These are phyloP conservation scores for Hondaea fermentalgiana DNA, from an alignment of 108 stramenopile genomes.

Conservation along the genomic window DNA sequence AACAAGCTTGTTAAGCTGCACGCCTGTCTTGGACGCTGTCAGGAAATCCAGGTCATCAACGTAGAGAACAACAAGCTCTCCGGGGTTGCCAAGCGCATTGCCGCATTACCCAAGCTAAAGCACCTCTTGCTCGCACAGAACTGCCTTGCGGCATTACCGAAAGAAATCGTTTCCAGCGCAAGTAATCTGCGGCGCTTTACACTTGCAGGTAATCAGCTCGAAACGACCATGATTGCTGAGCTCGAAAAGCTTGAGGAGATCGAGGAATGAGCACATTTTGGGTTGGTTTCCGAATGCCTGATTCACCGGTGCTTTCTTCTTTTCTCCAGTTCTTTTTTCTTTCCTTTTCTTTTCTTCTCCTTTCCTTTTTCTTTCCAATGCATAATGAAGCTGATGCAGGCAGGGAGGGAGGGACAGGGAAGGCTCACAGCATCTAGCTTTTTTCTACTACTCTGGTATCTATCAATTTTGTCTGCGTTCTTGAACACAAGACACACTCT, in stretches of 20 bases:
- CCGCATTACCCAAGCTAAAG: not conserved
- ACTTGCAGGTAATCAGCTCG: not conserved
- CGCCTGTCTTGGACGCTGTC: not conserved
- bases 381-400: no score
- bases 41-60: not conserved
- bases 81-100: constrained; percentile 1
- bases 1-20: constrained; percentile 2
- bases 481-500: no score
- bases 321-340: no score
- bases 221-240: not conserved
- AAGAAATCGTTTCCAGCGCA: not conserved
- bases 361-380: no score
- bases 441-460: no score
- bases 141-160: not conserved
- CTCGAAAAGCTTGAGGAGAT: constrained; percentile 1
- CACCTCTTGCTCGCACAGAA: not conserved
- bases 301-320: no score
- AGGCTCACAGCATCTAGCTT: no score
- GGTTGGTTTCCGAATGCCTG: no score
- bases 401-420: no score
- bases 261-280: not conserved
- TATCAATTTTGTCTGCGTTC: no score
- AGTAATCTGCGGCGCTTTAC: not conserved
- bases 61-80: not conserved
- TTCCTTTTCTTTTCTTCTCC: no score